phyloP scores from a whole-genome alignment of 2,329 filamentous ascomycete species.

The Delphinella strobiligena region DNA sequence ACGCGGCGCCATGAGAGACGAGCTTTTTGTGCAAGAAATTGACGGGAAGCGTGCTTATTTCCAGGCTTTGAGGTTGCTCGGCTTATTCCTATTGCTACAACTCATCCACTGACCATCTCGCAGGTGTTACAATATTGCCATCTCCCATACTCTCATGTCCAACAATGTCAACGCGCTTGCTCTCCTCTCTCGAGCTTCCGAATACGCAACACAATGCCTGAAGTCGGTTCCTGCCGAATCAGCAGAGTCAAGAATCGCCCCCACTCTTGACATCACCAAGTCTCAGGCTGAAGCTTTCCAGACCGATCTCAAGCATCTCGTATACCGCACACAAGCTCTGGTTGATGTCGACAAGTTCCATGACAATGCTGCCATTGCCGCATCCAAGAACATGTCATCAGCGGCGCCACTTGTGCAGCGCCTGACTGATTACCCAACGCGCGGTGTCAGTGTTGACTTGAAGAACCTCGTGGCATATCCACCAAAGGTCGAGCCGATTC shows the following conservation, averaged over 20 bases:
- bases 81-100: no score
- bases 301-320: slow-evolving; percentile 53
- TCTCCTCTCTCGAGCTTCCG: slow-evolving; percentile 60
- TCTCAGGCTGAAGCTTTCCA: slow-evolving; percentile 48
- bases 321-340: slow-evolving; percentile 72
- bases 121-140: slow-evolving; percentile 71
- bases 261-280: slow-evolving; percentile 55
- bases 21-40: slow-evolving; percentile 63
- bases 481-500: slow-evolving; percentile 67
- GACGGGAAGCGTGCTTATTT: slow-evolving; percentile 73
- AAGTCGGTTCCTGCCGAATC: slow-evolving; percentile 31
- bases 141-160: slow-evolving; percentile 66
- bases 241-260: slow-evolving; percentile 34
- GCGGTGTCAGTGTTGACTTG: slow-evolving; percentile 52
- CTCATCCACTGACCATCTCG: neutral
- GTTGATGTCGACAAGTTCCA: slow-evolving; percentile 65
- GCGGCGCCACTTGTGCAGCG: slow-evolving; percentile 58
- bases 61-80: slow-evolving; percentile 76
- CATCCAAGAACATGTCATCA: slow-evolving; percentile 30
- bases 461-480: slow-evolving; percentile 77
- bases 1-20: slow-evolving; percentile 78
- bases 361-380: slow-evolving; percentile 34
- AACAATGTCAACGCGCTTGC: slow-evolving; percentile 72
- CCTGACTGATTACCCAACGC: slow-evolving; percentile 61
- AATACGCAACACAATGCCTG: slow-evolving; percentile 44